A percentile compares a stretch with the other conserved stretches of the same genome.
Conservation (phyloP, 148 eudicot genomes). For the Cornus controversa region DNA sequence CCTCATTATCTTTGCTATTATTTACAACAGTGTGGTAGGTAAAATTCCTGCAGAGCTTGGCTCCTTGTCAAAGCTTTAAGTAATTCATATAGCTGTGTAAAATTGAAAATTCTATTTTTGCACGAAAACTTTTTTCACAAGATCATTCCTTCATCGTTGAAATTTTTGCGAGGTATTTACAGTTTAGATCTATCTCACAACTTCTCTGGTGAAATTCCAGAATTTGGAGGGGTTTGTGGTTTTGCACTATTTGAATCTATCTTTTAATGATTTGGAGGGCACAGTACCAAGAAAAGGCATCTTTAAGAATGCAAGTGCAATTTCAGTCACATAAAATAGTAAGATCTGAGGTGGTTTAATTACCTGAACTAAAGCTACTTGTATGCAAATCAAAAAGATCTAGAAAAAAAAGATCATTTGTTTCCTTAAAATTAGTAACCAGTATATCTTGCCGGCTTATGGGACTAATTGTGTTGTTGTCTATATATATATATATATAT, state of each 20-base stretch:
- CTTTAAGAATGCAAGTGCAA: too few relatives aligned
- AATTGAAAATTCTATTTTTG: slow-evolving; percentile 10
- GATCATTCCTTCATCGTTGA: slow-evolving; percentile 21
- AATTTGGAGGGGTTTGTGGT: slow-evolving; percentile 7
- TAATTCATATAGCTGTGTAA: slow-evolving; percentile 17
- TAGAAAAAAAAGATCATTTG: neutral
- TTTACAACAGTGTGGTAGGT: slow-evolving; percentile 15
- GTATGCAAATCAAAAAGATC: slow-evolving; percentile 3
- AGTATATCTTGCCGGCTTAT: too few relatives aligned
- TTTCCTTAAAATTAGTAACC: neutral
- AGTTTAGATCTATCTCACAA: too few relatives aligned
- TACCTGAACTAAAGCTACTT: slow-evolving; percentile 18
- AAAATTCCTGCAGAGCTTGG: too few relatives aligned
- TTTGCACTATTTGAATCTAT: slow-evolving; percentile 13
- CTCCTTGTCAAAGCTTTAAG: too few relatives aligned
- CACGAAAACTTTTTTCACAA: slow-evolving; percentile 30
- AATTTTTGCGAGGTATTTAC: too few relatives aligned
- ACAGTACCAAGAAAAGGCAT: too few relatives aligned
- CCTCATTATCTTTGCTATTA: slow-evolving; percentile 5
- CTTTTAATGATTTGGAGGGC: slow-evolving; percentile 38
- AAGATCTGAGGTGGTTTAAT: slow-evolving; percentile 40
- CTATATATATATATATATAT: too few relatives aligned
- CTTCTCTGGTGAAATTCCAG: slow-evolving; percentile 36
- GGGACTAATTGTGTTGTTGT: neutral
- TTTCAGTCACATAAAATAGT: too few relatives aligned